phyloP scores from a whole-genome alignment of 495 filamentous ascomycete genomes.

The Penicillium argentinense region DNA sequence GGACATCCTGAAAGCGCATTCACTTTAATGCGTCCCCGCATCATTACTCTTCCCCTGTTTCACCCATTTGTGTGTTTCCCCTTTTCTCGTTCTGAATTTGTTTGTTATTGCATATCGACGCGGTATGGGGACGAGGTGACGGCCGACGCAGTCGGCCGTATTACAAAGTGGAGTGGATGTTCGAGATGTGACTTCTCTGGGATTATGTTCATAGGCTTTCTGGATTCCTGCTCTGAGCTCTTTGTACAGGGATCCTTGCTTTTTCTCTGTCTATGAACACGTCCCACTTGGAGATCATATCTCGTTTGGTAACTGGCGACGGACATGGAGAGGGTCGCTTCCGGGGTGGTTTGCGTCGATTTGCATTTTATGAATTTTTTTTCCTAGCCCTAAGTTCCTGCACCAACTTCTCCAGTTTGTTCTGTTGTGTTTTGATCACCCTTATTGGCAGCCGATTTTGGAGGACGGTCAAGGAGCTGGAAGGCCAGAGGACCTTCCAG shows the following conservation, averaged over 20 bases:
- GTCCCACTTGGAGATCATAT: slow-evolving; percentile 9
- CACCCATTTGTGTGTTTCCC: slow-evolving; percentile 12
- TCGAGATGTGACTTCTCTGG: slow-evolving; percentile 9
- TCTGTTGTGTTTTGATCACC: background rate
- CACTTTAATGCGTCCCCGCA: slow-evolving; percentile 21
- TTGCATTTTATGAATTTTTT: slow-evolving; percentile 27
- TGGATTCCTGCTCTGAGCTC: slow-evolving; percentile 8
- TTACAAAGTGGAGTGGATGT: slow-evolving; percentile 7
- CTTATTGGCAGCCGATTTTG: background rate
- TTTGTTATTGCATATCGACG: slow-evolving; percentile 27
- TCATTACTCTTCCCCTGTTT: slow-evolving; percentile 9
- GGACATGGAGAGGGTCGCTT: slow-evolving; percentile 54
- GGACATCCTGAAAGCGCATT: slow-evolving; percentile 22
- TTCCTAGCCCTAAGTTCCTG: slow-evolving; percentile 11
- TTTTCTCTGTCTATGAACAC: background rate
- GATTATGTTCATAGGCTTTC: slow-evolving; percentile 8
- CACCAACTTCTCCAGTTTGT: background rate
- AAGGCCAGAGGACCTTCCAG: too few relatives aligned
- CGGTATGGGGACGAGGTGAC: slow-evolving; percentile 30
- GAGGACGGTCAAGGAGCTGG: background rate
- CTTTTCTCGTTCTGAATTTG: slow-evolving; percentile 12
- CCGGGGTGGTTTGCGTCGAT: slow-evolving; percentile 53
- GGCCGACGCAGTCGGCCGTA: slow-evolving; percentile 11
- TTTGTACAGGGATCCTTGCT: slow-evolving; percentile 12
- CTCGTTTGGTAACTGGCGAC: slow-evolving; percentile 42